These are phyloP conservation scores for Dryas drummondii DNA, from an alignment of 306 rosid genomes.

Conservation along the genomic window DNA sequence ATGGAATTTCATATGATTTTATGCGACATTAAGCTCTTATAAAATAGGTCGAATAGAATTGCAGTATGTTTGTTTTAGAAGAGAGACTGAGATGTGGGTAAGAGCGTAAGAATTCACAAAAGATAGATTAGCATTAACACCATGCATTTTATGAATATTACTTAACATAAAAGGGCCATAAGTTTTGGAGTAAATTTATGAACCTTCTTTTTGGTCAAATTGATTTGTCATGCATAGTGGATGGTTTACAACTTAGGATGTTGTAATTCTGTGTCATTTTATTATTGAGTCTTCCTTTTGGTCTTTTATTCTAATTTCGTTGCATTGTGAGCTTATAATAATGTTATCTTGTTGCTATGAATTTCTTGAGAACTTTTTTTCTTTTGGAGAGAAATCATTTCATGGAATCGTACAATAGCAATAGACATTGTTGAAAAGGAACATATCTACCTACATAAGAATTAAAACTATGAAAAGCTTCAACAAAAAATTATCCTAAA, in stretches of 20 bases:
- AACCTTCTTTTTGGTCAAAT: neutral
- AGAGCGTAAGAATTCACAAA: neutral
- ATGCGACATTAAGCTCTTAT: neutral
- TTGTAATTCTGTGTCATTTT: neutral
- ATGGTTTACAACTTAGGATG: neutral
- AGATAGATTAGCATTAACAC: neutral
- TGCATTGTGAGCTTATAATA: neutral
- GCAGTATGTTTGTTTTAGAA: neutral
- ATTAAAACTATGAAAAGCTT: too few species aligned
- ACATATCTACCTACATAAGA: too few species aligned
- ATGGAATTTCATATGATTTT: neutral
- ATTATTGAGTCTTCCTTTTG: neutral
- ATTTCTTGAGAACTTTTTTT: neutral
- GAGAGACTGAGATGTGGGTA: neutral
- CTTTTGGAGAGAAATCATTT: too few species aligned
- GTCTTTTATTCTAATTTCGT: neutral
- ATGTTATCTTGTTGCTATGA: neutral
- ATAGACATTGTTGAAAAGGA: too few species aligned
- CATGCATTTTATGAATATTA: neutral
- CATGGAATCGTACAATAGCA: too few species aligned
- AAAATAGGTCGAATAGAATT: neutral
- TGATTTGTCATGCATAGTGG: neutral
- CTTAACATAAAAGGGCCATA: neutral
- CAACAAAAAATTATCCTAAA: too few species aligned
- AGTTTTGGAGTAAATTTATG: neutral